Percentiles rank a stretch among this genome's conserved stretches.
Conservation (phyloP, 2,329 filamentous ascomycete genomes). For the Arthroderma sp. region DNA sequence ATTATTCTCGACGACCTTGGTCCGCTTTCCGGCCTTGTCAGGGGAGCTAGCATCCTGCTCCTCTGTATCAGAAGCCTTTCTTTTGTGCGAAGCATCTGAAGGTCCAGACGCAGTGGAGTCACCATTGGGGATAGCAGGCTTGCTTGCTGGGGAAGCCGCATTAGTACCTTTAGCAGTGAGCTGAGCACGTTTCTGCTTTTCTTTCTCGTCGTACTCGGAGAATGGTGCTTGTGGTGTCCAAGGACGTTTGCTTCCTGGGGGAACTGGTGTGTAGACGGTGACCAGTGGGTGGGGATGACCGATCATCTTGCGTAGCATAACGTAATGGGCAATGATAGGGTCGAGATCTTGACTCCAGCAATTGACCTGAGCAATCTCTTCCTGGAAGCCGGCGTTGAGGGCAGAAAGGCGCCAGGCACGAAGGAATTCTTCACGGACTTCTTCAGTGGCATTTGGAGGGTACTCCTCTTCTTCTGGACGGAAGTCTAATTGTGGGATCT, state of each 20-base stretch:
- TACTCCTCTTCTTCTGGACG: constrained; percentile 8
- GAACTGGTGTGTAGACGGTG: constrained; percentile 7
- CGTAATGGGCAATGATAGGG: constrained; percentile 21
- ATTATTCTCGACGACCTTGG: background rate
- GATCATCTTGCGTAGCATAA: constrained; percentile 20
- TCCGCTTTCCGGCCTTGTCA: constrained; percentile 7
- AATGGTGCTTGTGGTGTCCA: constrained; percentile 4
- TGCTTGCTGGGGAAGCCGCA: background rate
- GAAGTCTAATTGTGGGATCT: constrained; percentile 7
- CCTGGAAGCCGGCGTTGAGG: constrained; percentile 29
- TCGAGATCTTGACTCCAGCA: constrained; percentile 20
- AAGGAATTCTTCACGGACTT: constrained; percentile 40
- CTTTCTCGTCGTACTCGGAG: background rate
- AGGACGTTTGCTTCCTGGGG: constrained; percentile 6
- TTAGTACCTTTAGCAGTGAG: background rate
- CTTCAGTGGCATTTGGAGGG: constrained; percentile 37
- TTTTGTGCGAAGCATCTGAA: constrained; percentile 3
- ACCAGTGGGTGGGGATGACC: constrained; percentile 19
- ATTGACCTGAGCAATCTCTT: constrained; percentile 23
- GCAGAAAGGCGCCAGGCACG: constrained; percentile 24
- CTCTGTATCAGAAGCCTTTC: constrained; percentile 9
- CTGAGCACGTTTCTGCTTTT: background rate
- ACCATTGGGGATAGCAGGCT: background rate
- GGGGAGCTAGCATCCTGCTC: background rate
- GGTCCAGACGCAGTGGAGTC: background rate